Evolutionary conservation across 2,329 filamentous ascomycete genomes (phyloP), one percentile per base, ranked within the genome.

Genomic region (Dissoconium aciculare): DNA sequence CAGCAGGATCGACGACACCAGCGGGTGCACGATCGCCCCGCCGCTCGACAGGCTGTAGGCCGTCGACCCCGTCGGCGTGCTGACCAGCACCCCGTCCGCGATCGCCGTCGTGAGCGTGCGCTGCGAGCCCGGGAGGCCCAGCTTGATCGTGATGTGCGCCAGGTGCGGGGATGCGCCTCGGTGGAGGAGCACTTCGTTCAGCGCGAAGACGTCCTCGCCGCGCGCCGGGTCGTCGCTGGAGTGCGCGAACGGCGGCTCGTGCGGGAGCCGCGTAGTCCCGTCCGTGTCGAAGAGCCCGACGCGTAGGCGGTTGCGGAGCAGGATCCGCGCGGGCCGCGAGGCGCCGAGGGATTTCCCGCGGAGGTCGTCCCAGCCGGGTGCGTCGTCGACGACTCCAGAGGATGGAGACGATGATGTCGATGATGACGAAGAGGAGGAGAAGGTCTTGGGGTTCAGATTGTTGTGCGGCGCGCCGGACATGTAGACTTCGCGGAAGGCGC

Each of bases 161-260:
- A 98, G 69, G 54, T 95, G 87, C 0, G 89, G 83, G 40, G 87
- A 77, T 17, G 78, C 76, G 24, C 89, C 89, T 13, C 89, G 75
- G 55, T 98, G 89, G 19, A 98, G 77, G 2, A 92, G 78, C 8
- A 98, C 76, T 56, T 98, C 89, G 53, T 98, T 98, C 60, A 95
- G 81, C 30, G 89, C 89, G 45, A 73, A 72, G 2, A 68, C 64
- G 36, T 65, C 64, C 24, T 57, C 49, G 19, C 53, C 45, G 21
- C 54, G 40, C 31, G 41, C 44, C 19, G 19, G 8, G 19, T 23
- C 19, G 19, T n/a, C 19, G n/a, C n/a, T 23, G 8, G 19, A 23
- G 43, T 46, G 49, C 39, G 44, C 42, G 23, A 49, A 48, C 3
- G 47, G 51, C 5, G 49, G 41, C 42, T 39, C 45, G 32, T 53